Percentiles rank a stretch among this genome's conserved stretches.
These are phyloP conservation scores for Yamadazyma mexicana DNA, from an alignment of 1,139 yeast species.

Conservation along the genomic window DNA sequence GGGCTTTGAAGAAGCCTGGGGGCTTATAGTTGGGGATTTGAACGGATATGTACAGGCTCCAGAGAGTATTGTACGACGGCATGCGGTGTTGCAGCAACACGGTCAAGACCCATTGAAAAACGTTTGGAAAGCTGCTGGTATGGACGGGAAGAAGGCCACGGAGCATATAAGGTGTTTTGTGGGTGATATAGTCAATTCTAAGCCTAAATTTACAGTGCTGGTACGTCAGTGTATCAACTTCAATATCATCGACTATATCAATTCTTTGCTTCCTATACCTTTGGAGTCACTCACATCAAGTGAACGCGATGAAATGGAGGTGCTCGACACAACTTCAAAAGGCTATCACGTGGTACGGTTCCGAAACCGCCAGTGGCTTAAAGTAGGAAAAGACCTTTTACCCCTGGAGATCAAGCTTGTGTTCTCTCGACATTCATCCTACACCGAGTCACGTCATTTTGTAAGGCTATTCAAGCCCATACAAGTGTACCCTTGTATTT, in stretches of 20 bases:
- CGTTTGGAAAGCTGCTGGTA: too few relatives aligned
- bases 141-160: too few relatives aligned
- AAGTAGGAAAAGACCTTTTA: constrained; percentile 29
- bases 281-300: constrained; percentile 16
- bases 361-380: constrained; percentile 30
- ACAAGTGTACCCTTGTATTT: constrained; percentile 49
- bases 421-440: constrained; percentile 59
- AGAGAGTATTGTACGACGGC: not conserved
- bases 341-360: constrained; percentile 27
- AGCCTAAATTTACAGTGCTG: constrained; percentile 19
- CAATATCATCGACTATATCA: constrained; percentile 35
- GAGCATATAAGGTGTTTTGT: constrained; percentile 2
- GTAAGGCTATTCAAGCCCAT: constrained; percentile 38
- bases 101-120: too few relatives aligned
- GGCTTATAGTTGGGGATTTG: constrained; percentile 33
- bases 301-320: constrained; percentile 17
- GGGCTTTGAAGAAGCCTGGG: constrained; percentile 62
- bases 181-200: constrained; percentile 1
- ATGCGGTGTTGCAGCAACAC: not conserved
- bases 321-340: constrained; percentile 19
- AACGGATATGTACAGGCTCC: constrained; percentile 26
- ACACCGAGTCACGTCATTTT: constrained; percentile 42
- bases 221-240: constrained; percentile 44
- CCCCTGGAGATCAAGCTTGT: constrained; percentile 41
- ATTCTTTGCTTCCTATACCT: constrained; percentile 26